A percentile compares a stretch with the other conserved stretches of the same genome.
Conservation (phyloP, 257 asterid genomes). For the Solanum tacnaense region DNA sequence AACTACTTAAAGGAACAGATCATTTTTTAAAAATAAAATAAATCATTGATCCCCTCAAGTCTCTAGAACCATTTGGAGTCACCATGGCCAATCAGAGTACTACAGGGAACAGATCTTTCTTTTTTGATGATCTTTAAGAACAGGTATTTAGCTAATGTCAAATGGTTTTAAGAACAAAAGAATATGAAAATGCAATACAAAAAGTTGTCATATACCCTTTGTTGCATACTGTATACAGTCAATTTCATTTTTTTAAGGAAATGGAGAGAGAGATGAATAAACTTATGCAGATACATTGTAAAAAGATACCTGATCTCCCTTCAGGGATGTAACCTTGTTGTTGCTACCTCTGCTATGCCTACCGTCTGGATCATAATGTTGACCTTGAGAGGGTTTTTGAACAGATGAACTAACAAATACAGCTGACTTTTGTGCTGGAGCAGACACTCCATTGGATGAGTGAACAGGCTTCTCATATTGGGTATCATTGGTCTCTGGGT, state of each 20-base stretch:
- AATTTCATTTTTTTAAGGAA: not conserved
- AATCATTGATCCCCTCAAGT: not conserved
- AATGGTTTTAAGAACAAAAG: not conserved
- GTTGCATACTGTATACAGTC: not conserved
- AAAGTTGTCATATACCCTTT: not conserved
- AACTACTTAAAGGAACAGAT: not conserved
- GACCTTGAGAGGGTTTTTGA: conserved; percentile 45
- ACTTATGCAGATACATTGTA: not conserved
- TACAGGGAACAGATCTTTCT: not conserved
- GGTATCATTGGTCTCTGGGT: conserved; percentile 86
- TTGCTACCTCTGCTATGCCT: conserved; percentile 34
- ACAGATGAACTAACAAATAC: conserved; percentile 41
- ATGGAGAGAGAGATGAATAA: not conserved
- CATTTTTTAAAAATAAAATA: not conserved
- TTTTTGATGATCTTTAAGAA: not conserved
- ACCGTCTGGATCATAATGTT: conserved; percentile 22
- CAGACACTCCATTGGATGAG: conserved; percentile 24
- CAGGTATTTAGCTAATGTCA: not conserved
- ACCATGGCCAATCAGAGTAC: not conserved
- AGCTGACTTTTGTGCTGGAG: conserved; percentile 28
- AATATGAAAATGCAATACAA: not conserved
- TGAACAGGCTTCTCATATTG: conserved; percentile 82
- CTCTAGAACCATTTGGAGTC: not conserved
- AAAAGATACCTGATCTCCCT: conserved; percentile 34
- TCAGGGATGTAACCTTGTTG: conserved; percentile 27